These are phyloP conservation scores for Apiospora malaysiana DNA, from an alignment of 2,329 filamentous ascomycete genomes.

Conservation along the genomic window DNA sequence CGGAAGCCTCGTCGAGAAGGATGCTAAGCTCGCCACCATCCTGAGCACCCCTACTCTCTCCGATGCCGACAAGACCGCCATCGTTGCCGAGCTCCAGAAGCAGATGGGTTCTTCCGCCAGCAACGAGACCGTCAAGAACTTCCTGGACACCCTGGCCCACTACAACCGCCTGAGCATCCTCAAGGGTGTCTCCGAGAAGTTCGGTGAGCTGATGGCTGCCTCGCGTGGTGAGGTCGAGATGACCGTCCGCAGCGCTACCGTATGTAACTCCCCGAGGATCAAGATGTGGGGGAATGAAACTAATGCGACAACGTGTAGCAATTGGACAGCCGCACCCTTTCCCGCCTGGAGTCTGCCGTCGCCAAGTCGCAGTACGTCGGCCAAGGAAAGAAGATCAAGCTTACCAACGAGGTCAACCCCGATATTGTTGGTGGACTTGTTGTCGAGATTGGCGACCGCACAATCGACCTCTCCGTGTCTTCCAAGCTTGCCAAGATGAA, in stretches of 20 bases:
- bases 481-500: conserved; percentile 97
- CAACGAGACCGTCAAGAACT: conserved; percentile 91
- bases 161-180: conserved; percentile 94
- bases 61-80: conserved; percentile 79
- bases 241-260: conserved; percentile 86
- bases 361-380: conserved; percentile 88
- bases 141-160: conserved; percentile 87
- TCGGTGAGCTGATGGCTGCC: conserved; percentile 84
- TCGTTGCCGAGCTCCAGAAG: conserved; percentile 89
- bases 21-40: conserved; percentile 79
- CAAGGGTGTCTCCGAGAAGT: conserved; percentile 85
- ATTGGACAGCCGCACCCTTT: conserved; percentile 86
- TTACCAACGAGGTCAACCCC: conserved; percentile 92
- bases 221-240: conserved; percentile 93
- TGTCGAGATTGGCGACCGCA: conserved; percentile 96
- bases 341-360: conserved; percentile 85
- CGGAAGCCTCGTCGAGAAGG: conserved; percentile 75
- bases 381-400: conserved; percentile 97
- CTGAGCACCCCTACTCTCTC: conserved; percentile 82
- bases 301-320: conserved; percentile 54
- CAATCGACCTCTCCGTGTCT: conserved; percentile 96
- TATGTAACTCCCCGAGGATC: conserved; percentile 51
- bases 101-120: conserved; percentile 68
- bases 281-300: conserved; percentile 30
- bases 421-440: conserved; percentile 93